Percentiles rank a stretch among this genome's conserved stretches.
Evolutionary conservation across 352 stramenopile genomes (phyloP).

Genomic region (Pythium diclinum): DNA sequence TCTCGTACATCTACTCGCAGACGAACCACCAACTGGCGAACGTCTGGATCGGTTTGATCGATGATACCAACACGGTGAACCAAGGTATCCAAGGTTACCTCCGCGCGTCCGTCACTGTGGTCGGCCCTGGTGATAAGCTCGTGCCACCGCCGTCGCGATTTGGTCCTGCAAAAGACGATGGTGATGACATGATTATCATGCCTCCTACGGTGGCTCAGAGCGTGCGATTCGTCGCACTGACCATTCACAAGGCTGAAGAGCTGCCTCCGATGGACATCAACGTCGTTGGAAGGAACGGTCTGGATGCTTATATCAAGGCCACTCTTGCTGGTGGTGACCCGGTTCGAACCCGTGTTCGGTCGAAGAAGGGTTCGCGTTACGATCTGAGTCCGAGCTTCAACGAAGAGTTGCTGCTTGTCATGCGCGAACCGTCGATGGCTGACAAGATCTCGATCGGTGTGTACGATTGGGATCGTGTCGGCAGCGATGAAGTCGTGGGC

Average conservation of each 20-base stretch:
- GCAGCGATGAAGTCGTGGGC: constrained; percentile 66
- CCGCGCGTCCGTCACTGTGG: constrained; percentile 82
- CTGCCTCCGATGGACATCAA: constrained; percentile 73
- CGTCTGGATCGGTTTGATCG: constrained; percentile 89
- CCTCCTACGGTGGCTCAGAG: constrained; percentile 65
- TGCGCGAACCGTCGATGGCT: constrained; percentile 75
- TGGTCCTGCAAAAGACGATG: constrained; percentile 31
- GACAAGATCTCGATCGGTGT: constrained; percentile 70
- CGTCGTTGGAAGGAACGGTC: constrained; percentile 51
- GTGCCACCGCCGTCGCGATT: constrained; percentile 66
- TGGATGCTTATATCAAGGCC: constrained; percentile 72
- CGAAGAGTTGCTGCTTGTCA: constrained; percentile 74
- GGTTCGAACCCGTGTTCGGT: constrained; percentile 69
- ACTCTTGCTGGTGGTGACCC: constrained; percentile 54
- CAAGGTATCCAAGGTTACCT: constrained; percentile 90
- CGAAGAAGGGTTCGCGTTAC: constrained; percentile 69
- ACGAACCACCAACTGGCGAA: constrained; percentile 88
- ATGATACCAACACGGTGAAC: constrained; percentile 77
- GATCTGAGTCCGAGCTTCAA: constrained; percentile 73
- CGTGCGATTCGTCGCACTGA: constrained; percentile 68
- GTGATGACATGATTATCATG: constrained; percentile 61
- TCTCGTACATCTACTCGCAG: constrained; percentile 86
- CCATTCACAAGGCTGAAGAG: constrained; percentile 69
- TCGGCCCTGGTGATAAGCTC: constrained; percentile 86
- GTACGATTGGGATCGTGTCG: constrained; percentile 79